phyloP scores from a whole-genome alignment of 2,329 filamentous ascomycete genomes.

The Fonsecaea multimorphosa region DNA sequence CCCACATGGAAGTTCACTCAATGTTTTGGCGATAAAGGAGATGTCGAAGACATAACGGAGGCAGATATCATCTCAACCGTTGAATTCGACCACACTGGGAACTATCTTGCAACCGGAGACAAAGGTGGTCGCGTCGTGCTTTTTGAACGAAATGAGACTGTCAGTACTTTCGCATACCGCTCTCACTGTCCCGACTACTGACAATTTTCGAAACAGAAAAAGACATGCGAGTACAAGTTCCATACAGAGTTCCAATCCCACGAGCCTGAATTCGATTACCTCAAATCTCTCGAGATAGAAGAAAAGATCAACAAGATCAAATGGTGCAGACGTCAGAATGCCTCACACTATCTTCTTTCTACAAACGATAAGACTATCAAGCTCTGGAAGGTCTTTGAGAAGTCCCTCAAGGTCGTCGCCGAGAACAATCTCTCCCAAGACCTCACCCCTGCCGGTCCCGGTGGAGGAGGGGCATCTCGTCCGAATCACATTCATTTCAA shows the following conservation, averaged over 20 bases:
- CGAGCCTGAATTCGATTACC: slow-evolving; percentile 98
- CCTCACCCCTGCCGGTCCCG: slow-evolving; percentile 74
- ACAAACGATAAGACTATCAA: slow-evolving; percentile 99
- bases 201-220: slow-evolving; percentile 74
- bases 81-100: slow-evolving; percentile 60
- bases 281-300: slow-evolving; percentile 99
- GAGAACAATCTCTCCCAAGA: slow-evolving; percentile 98
- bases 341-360: slow-evolving; percentile 95
- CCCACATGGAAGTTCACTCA: slow-evolving; percentile 99
- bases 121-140: slow-evolving; percentile 60
- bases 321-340: slow-evolving; percentile 98
- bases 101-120: slow-evolving; percentile 60
- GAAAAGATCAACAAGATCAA: slow-evolving; percentile 99
- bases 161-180: slow-evolving; percentile 54
- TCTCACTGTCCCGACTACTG: slow-evolving; percentile 17
- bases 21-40: slow-evolving; percentile 99
- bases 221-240: slow-evolving; percentile 99
- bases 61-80: slow-evolving; percentile 61
- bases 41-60: slow-evolving; percentile 99
- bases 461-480: slow-evolving; percentile 73
- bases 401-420: slow-evolving; percentile 97
- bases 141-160: slow-evolving; percentile 84
- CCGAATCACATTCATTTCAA: slow-evolving; percentile 77
- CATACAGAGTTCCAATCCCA: slow-evolving; percentile 99
- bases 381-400: slow-evolving; percentile 99